Evolutionary conservation across 495 filamentous ascomycete genomes (phyloP).

Genomic region (Lasiosphaeria ovina): DNA sequence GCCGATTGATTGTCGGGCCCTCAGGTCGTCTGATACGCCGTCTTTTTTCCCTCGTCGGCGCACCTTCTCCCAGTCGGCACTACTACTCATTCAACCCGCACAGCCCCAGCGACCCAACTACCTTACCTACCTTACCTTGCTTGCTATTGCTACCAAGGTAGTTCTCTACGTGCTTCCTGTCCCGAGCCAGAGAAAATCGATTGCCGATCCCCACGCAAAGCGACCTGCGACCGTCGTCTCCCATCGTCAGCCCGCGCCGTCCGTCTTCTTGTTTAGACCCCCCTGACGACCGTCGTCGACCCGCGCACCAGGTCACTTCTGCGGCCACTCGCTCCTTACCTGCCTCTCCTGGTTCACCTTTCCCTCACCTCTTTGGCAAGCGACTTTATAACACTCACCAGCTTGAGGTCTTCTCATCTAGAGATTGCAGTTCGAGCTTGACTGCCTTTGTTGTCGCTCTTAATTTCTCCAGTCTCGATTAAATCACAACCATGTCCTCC

Average conservation of each 20-base stretch:
- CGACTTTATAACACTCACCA: background rate
- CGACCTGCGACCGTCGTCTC: background rate
- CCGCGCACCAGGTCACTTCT: background rate
- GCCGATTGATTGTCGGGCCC: slow-evolving; percentile 10
- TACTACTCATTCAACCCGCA: background rate
- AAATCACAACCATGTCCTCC: background rate
- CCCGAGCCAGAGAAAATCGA: slow-evolving; percentile 3
- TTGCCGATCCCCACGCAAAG: background rate
- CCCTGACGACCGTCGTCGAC: slow-evolving; percentile 3
- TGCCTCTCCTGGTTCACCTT: slow-evolving; percentile 1
- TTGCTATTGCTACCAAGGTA: background rate
- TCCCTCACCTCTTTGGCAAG: background rate
- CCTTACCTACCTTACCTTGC: background rate
- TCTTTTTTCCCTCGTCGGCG: background rate
- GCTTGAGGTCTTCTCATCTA: background rate
- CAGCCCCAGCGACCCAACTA: background rate
- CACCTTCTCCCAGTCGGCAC: background rate
- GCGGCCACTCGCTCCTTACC: background rate
- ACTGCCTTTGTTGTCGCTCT: background rate
- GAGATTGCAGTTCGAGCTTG: background rate
- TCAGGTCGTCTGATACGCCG: slow-evolving; percentile 9
- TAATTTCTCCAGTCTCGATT: background rate
- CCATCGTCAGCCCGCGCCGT: background rate
- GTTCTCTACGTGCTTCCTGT: background rate
- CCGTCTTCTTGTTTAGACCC: slow-evolving; percentile 14